Evolutionary conservation across 2,329 filamentous ascomycete species (phyloP), one percentile per base, ranked within the genome.

Genomic region (Apiospora koreana): DNA sequence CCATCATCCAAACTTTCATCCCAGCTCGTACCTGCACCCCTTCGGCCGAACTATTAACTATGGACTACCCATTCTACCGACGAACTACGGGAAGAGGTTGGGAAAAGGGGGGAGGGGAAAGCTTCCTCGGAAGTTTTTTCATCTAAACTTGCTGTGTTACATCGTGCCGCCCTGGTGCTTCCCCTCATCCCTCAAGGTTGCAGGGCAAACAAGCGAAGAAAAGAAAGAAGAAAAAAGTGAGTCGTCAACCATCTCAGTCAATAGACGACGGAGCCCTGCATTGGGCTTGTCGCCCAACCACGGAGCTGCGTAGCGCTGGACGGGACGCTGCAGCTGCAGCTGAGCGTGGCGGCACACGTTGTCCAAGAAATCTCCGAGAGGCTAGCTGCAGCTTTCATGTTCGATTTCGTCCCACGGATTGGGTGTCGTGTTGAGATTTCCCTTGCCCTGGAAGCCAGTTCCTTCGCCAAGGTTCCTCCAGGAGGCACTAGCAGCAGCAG

Each of bases 281-380:
- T 67, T 28, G 42, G 25, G 45, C 42, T 46, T 46, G 42, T 31
- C 25, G 65, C 65, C 65, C 65, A 46, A 46, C 42, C 65, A 46
- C 25, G 65, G 42, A 66, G 25, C 28, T 62, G 54, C 54, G 28
- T 62, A 31, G 65, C 42, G 31, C 65, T 43, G 45, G 65, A 35
- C 65, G 65, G 65, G 65, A 43, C 42, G n/a, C 65, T 31, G 65
- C 65, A 46, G 65, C 65, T 31, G 65, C 65, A 31, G 42, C 65
- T 67, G 54, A 38, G 54, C 54, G 65, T 46, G 42, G 42, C 42
- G 45, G 42, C 42, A 54, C 66, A 68, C 66, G 66, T 68, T 68
- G 66, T 42, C 65, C 42, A 67, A 21, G 31, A 68, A 68, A 68
- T 68, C 66, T 68, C 66, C 66, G 66, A 68, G 66, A 68, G 66